Conservation (phyloP, 208 protist species). For the Trypanosoma mega region DNA sequence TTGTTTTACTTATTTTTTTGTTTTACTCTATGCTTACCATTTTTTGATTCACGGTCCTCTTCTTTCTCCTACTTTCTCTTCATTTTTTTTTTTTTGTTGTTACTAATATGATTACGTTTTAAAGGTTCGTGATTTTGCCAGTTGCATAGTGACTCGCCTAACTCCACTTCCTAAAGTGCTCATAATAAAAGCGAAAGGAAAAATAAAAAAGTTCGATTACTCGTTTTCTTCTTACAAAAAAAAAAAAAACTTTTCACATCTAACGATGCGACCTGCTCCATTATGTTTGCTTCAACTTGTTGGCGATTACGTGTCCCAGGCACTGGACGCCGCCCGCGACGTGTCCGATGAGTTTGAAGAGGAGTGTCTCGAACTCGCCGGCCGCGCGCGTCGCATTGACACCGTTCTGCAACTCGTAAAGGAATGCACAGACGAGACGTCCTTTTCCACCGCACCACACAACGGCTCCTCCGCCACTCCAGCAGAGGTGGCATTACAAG, state of each 20-base stretch:
- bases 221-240: conserved; percentile 7
- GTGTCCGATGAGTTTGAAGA: conserved; percentile 33
- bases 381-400: conserved; percentile 16
- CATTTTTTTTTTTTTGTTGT: no score
- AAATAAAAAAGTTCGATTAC: conserved; percentile 8
- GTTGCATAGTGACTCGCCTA: no score
- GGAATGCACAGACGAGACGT: not conserved
- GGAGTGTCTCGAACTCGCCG: conserved; percentile 10
- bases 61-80: not conserved
- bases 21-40: conserved; percentile 5
- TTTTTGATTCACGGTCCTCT: not conserved
- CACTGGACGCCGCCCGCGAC: conserved; percentile 39
- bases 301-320: conserved; percentile 45
- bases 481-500: conserved; percentile 9
- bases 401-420: conserved; percentile 15
- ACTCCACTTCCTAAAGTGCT: no score
- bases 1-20: conserved; percentile 2
- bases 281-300: conserved; percentile 31
- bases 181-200: conserved; percentile 16
- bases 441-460: not conserved
- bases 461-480: not conserved
- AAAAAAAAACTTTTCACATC: conserved; percentile 3
- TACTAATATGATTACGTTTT: no score
- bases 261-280: conserved; percentile 5
- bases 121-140: no score